Conservation (phyloP, 2,329 filamentous ascomycete genomes). For the Calycina herbarum region DNA sequence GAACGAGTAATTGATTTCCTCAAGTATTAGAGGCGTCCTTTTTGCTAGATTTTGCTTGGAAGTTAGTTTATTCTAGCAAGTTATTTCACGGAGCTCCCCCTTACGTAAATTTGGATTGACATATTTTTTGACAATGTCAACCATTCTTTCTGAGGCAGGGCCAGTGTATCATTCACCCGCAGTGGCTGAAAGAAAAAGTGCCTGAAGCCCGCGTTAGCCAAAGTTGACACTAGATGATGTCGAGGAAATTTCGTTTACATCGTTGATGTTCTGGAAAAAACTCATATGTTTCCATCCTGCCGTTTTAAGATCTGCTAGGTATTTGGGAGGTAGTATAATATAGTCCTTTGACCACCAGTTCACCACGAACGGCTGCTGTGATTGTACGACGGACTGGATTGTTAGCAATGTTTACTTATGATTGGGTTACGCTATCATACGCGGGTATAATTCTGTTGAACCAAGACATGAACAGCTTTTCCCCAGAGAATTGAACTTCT, state of each 20-base stretch:
- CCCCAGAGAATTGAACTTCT: background rate
- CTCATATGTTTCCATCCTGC: background rate
- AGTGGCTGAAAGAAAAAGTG: no score
- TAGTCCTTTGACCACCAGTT: constrained; percentile 9
- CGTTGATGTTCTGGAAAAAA: constrained; percentile 7
- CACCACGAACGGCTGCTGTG: background rate
- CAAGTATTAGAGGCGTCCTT: no score
- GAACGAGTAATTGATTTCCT: no score
- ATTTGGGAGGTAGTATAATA: constrained; percentile 1
- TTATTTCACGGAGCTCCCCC: no score
- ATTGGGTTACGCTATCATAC: background rate
- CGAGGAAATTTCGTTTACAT: background rate
- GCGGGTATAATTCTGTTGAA: background rate
- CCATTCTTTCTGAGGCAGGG: no score
- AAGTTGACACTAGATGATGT: no score
- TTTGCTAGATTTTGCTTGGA: no score
- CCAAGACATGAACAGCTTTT: background rate
- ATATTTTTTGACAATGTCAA: no score
- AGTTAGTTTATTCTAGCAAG: no score
- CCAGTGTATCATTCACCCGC: no score
- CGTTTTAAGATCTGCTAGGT: background rate
- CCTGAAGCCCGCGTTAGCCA: no score
- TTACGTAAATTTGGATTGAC: no score
- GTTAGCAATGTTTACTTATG: background rate
- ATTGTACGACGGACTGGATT: background rate